Conservation (phyloP, 1,284 basidiomycete species). For the Puccinia horiana region DNA sequence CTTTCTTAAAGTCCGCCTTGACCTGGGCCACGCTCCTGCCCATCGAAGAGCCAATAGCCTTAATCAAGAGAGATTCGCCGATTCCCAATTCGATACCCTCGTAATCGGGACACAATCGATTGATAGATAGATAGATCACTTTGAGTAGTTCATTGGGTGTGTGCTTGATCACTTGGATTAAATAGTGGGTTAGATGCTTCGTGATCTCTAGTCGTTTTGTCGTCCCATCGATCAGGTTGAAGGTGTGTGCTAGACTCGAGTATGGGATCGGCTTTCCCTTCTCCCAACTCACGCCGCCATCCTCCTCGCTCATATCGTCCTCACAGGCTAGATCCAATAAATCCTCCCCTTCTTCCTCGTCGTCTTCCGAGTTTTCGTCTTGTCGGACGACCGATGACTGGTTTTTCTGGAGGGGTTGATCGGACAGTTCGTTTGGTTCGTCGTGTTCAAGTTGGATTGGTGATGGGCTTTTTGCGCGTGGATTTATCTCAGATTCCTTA, state of each 20-base stretch:
- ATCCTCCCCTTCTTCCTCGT: slow-evolving; percentile 10
- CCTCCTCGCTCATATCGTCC: neutral
- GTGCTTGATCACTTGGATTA: slow-evolving; percentile 83
- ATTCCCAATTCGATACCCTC: slow-evolving; percentile 93
- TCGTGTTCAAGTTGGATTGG: neutral
- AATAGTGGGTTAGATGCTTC: slow-evolving; percentile 80
- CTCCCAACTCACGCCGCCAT: slow-evolving; percentile 20
- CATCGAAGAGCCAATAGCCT: slow-evolving; percentile 92
- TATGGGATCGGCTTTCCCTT: slow-evolving; percentile 70
- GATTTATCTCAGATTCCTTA: neutral
- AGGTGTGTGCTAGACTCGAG: slow-evolving; percentile 82
- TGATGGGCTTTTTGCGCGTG: neutral
- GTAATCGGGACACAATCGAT: slow-evolving; percentile 92
- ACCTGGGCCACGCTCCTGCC: slow-evolving; percentile 79
- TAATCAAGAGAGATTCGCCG: slow-evolving; percentile 89
- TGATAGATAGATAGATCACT: slow-evolving; percentile 94
- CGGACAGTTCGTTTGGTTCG: neutral
- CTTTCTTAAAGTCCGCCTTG: slow-evolving; percentile 88
- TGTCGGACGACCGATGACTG: neutral
- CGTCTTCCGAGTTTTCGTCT: slow-evolving; percentile 6
- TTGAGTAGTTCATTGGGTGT: slow-evolving; percentile 77
- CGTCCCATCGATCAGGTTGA: slow-evolving; percentile 86
- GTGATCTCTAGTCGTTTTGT: slow-evolving; percentile 95
- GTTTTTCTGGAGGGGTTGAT: neutral
- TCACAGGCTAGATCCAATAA: neutral